These are phyloP conservation scores for Achaetomiella virescens DNA, from an alignment of 495 filamentous ascomycete genomes.

Conservation along the genomic window DNA sequence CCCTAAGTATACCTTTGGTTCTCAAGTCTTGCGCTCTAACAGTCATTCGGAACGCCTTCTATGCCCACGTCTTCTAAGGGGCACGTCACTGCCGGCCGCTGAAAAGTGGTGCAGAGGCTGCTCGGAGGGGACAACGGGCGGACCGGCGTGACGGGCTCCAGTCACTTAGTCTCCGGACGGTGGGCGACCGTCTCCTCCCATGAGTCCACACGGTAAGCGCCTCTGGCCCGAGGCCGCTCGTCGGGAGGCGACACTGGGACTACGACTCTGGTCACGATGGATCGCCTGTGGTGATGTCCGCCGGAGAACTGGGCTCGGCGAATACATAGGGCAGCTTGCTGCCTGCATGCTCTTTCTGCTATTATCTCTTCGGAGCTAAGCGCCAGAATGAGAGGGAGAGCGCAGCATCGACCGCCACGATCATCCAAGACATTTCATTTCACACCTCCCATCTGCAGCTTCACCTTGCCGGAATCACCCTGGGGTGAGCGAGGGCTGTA, in stretches of 20 bases:
- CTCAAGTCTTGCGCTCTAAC: constrained; percentile 40
- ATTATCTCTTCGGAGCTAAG: constrained; percentile 1
- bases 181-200: constrained; percentile 42
- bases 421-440: constrained; percentile 28
- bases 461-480: constrained; percentile 43
- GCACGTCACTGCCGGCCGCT: constrained; percentile 26
- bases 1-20: constrained; percentile 62
- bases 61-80: constrained; percentile 22
- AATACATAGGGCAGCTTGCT: constrained; percentile 17
- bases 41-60: constrained; percentile 39
- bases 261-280: constrained; percentile 51
- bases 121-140: constrained; percentile 23
- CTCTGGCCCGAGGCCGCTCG: constrained; percentile 56
- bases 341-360: constrained; percentile 25
- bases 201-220: constrained; percentile 61
- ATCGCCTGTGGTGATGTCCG: constrained; percentile 40
- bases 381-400: constrained; percentile 33
- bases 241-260: constrained; percentile 54
- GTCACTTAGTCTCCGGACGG: constrained; percentile 37
- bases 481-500: constrained; percentile 34
- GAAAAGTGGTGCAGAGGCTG: constrained; percentile 32
- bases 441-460: constrained; percentile 12
- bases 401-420: constrained; percentile 37
- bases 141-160: constrained; percentile 42
- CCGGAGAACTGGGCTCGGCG: constrained; percentile 14